A percentile compares a stretch with the other conserved stretches of the same genome.
phyloP scores from a whole-genome alignment of 306 rosid genomes.

The Quercus mongolica region DNA sequence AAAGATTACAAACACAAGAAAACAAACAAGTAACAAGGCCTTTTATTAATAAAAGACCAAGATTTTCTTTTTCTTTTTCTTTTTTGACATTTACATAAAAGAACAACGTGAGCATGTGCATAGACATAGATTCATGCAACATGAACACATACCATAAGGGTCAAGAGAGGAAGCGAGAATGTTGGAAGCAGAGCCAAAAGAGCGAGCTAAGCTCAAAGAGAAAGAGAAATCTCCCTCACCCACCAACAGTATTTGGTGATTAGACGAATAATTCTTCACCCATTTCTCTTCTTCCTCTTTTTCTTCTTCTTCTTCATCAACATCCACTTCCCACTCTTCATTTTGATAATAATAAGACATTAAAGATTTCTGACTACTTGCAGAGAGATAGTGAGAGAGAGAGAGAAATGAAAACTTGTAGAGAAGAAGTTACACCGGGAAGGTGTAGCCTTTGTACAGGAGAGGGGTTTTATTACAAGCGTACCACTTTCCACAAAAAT shows the following conservation, averaged over 20 bases:
- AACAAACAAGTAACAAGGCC: background rate
- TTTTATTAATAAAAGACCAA: no score
- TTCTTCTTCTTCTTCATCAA: background rate
- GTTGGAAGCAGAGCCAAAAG: constrained; percentile 45
- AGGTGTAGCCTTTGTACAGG: no score
- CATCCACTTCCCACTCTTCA: background rate
- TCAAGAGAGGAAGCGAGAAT: constrained; percentile 47
- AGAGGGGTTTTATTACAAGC: no score
- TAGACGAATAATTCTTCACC: constrained; percentile 34
- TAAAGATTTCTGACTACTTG: background rate
- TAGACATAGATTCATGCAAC: background rate
- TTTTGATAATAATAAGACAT: background rate
- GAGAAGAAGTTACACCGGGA: background rate
- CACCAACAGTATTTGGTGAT: constrained; percentile 49
- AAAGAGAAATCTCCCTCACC: constrained; percentile 72
- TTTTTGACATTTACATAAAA: background rate
- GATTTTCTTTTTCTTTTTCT: no score
- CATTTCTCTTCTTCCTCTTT: constrained; percentile 19
- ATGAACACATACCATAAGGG: constrained; percentile 3
- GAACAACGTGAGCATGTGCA: background rate
- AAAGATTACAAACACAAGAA: background rate
- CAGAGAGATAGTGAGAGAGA: background rate
- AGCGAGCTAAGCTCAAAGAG: constrained; percentile 33
- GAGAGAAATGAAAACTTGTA: background rate
- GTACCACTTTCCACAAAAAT: no score